Percentiles rank a stretch among this genome's conserved stretches.
Conservation (phyloP, 2,329 filamentous ascomycete genomes). For the Magnaporthales sp. region DNA sequence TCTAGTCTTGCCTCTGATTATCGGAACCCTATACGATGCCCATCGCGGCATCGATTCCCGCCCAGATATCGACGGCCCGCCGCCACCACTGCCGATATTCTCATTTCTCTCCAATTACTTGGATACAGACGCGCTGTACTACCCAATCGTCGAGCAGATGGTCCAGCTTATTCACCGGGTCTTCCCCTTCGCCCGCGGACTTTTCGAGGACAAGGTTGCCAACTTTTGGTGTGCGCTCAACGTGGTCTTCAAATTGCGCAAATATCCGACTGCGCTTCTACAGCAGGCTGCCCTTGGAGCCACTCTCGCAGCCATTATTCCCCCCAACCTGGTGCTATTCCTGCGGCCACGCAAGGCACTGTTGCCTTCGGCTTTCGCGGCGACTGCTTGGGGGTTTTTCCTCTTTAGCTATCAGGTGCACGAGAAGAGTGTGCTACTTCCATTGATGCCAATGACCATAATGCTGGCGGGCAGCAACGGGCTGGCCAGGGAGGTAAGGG, state of each 20-base stretch:
- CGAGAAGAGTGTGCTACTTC: constrained; percentile 92
- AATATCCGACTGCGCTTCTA: constrained; percentile 62
- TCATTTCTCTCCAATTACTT: constrained; percentile 48
- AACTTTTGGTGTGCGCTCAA: constrained; percentile 97
- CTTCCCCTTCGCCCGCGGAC: constrained; percentile 88
- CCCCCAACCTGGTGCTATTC: constrained; percentile 74
- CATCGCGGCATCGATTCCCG: constrained; percentile 52
- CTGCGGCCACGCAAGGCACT: constrained; percentile 67
- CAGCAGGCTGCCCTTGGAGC: constrained; percentile 67
- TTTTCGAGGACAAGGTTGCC: constrained; percentile 98
- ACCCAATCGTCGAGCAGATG: constrained; percentile 68
- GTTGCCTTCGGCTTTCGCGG: constrained; percentile 70
- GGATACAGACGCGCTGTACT: constrained; percentile 59
- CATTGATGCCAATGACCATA: constrained; percentile 86
- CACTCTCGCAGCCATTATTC: constrained; percentile 68
- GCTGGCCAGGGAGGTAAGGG: constrained; percentile 63
- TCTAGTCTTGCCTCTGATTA: constrained; percentile 65
- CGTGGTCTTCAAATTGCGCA: constrained; percentile 76
- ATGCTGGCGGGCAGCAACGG: constrained; percentile 73
- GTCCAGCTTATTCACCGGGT: constrained; percentile 83
- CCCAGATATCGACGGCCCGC: constrained; percentile 47
- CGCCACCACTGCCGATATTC: constrained; percentile 54
- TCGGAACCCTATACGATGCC: constrained; percentile 62
- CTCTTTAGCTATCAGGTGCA: constrained; percentile 97
- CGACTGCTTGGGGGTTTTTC: constrained; percentile 94